Percentiles rank a stretch among this genome's conserved stretches.
phyloP scores from a whole-genome alignment of 164 flowering plant species.

The Pachysandra terminalis region DNA sequence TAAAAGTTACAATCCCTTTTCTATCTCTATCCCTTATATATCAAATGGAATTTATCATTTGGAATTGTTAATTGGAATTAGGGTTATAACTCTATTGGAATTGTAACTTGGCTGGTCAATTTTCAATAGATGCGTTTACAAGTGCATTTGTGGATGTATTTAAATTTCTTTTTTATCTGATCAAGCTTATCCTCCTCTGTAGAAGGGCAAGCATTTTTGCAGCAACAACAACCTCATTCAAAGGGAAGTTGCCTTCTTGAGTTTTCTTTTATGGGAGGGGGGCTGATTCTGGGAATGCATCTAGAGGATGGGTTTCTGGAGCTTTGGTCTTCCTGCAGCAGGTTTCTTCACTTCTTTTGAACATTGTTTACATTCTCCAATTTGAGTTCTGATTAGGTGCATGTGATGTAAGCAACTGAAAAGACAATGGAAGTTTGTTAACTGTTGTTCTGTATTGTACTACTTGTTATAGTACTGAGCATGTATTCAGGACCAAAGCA shows the following conservation, averaged over 20 bases:
- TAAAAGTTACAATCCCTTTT: too few relatives aligned
- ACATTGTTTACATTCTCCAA: too few relatives aligned
- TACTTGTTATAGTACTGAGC: too few relatives aligned
- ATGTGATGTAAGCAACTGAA: background rate
- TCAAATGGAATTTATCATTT: too few relatives aligned
- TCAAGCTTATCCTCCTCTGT: conserved; percentile 14
- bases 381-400: background rate
- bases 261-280: conserved; percentile 45
- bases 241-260: conserved; percentile 41
- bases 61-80: too few relatives aligned
- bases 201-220: conserved; percentile 78
- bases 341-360: conserved; percentile 38
- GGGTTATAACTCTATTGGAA: too few relatives aligned
- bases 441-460: background rate
- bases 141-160: too few relatives aligned
- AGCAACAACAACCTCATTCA: conserved; percentile 53
- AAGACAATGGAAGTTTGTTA: background rate
- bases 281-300: too few relatives aligned
- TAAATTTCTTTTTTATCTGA: background rate
- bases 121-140: too few relatives aligned
- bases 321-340: conserved; percentile 79
- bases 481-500: too few relatives aligned
- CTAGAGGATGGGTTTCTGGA: conserved; percentile 65
- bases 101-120: too few relatives aligned
- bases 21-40: too few relatives aligned